Conservation (phyloP, 345 rosid genomes). For the Eucalyptus curtisii region DNA sequence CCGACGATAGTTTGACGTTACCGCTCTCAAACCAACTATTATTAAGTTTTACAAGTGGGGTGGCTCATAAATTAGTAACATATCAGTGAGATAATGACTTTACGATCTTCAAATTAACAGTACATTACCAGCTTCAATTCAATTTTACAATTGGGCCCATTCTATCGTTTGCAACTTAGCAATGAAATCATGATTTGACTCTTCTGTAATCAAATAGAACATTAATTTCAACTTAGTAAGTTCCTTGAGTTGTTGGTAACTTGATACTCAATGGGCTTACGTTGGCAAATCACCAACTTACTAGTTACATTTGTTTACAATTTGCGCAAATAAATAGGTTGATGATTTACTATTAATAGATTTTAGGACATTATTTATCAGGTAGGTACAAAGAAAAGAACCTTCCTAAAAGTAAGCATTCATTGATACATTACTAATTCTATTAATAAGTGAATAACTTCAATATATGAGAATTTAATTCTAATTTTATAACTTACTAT, state of each 20-base stretch:
- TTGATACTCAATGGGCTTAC: too few species aligned
- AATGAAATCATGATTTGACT: neutral
- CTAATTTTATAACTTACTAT: neutral
- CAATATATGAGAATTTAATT: too few species aligned
- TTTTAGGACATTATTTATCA: neutral
- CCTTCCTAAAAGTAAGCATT: neutral
- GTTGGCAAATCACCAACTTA: too few species aligned
- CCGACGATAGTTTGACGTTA: neutral
- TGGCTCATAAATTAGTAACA: neutral
- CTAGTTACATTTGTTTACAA: too few species aligned
- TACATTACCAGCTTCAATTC: neutral
- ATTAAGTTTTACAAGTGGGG: neutral
- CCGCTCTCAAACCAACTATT: neutral
- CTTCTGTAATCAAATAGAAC: neutral
- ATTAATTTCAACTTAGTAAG: too few species aligned
- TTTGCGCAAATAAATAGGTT: neutral
- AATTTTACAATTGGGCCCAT: neutral
- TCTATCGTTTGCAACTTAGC: neutral
- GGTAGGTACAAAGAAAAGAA: neutral
- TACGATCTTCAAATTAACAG: neutral
- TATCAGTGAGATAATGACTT: neutral
- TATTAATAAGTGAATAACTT: too few species aligned
- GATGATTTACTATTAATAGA: neutral
- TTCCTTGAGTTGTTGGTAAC: too few species aligned
- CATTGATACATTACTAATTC: neutral